Base-by-base conservation (phyloP, 371 early-diverging fungal genomes). In the Nematocida major region DNA sequence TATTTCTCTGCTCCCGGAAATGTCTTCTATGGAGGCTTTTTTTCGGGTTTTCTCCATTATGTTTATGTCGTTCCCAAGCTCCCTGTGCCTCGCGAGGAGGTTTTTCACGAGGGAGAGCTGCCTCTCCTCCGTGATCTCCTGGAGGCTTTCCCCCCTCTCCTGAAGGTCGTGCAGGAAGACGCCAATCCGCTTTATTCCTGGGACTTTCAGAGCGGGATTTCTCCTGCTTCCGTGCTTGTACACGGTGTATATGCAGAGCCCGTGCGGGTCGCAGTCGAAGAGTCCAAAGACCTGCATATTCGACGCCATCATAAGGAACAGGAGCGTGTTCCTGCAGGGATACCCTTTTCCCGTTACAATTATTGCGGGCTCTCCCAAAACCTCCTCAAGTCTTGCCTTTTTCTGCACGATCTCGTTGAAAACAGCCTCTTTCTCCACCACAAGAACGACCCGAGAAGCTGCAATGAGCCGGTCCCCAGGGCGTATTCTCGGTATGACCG, bases 231-330 rank as follows among this genome's bases (percentile, higher is more conserved):
- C 66, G 40, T 79, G 54, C 45, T 81, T 84, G 51, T 83, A 83
- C 7, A 78, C 61, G 2, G 26, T 24, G 61, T 53, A 85, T 26
- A 85, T 85, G 39, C 79, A 62, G 18, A 85, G 38, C 2, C 85
- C 85, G 54, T 79, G 79, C 7, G 84, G 82, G 78, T 85, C 85
- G 45, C 81, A 82, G 62, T 85, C 85, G 69, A 81, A 82, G 0
- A 85, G 40, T 2, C 83, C 82, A 36, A 54, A 62, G 18, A 81
- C 77, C 15, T 53, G 39, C 4, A 68, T 22, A 26, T 42, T 59
- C n/a, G n/a, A n/a, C 5, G 26, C 20, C n/a, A 62, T 34, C 30
- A 82, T 24, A 34, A 85, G 67, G 20, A 85, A 77, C 11, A 32
- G 3, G 24, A 82, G 22, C 1, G 85, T 85, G 68, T 85, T 85